Evolutionary conservation across 176 grass and related monocot species (phyloP).

Genomic region (Oropetium thomaeum): DNA sequence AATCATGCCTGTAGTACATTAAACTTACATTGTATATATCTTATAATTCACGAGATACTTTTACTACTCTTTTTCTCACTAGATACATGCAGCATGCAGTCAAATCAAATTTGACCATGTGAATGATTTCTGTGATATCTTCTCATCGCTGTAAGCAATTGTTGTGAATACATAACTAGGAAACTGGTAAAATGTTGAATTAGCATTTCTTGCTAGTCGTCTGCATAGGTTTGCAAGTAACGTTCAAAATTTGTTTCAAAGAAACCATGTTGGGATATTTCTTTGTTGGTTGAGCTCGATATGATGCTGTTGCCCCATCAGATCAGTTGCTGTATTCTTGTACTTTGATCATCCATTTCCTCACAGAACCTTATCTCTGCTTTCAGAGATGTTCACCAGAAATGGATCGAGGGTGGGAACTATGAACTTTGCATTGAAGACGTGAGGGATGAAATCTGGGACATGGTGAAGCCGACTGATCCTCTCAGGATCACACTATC

Average conservation of each 20-base stretch:
- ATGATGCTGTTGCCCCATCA: not conserved
- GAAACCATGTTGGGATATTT: not conserved
- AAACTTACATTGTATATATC: not conserved
- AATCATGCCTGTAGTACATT: not conserved
- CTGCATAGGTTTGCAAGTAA: not conserved
- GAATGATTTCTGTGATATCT: not conserved
- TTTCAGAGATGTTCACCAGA: conserved; percentile 94
- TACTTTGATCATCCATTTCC: not conserved
- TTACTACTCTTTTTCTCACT: not conserved
- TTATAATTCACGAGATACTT: not conserved
- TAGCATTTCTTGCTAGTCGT: not conserved
- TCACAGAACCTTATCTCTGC: conserved; percentile 21
- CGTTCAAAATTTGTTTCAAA: not conserved
- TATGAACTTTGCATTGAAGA: conserved; percentile 98
- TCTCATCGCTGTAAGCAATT: not conserved
- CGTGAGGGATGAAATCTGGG: conserved; percentile 99
- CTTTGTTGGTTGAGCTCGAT: not conserved
- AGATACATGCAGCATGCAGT: not conserved
- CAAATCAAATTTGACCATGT: not conserved
- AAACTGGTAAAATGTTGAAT: not conserved
- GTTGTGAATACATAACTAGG: not conserved
- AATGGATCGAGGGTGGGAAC: conserved; percentile 97
- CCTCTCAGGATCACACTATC: conserved; percentile 58
- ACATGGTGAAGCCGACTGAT: conserved; percentile 95
- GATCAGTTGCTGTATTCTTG: not conserved